Evolutionary conservation across 805 yeast genomes (phyloP), one percentile per base, ranked within the genome.

Genomic region (Blastobotrys parvus): DNA sequence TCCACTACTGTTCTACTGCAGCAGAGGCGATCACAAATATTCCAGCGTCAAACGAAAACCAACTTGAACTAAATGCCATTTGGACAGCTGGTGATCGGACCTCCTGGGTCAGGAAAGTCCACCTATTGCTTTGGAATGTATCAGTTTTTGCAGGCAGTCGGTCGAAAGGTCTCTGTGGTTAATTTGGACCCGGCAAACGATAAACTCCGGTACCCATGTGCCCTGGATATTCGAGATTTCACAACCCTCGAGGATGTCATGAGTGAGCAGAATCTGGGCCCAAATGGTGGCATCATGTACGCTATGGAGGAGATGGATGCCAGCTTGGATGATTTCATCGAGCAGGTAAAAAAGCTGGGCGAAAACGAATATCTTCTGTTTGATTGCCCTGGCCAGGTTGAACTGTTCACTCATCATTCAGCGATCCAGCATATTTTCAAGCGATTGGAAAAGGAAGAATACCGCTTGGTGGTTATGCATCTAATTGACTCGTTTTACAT

Each of bases 101-200:
- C 98, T 0, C 99, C 99, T 0, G 99, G 98, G 1, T 75, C 95
- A 0, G 99, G 99, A 1, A 92, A 92, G 58, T 85, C 96, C 0
- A 94, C 98, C 0, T 92, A 86, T 60, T 89, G 97, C 61, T 70
- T 79, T 60, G 99, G 98, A 35, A 68, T 90, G 78, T 75, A 75
- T 50, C 97, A 92, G 67, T 92, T 92, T 62, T 72, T 90, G 54
- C 82, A 84, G 46, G 95, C 97, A 1, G 88, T 94, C 41, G 99
- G 99, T 4, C 69, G 99, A 47, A 82, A 85, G 54, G 78, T 84
- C 38, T 71, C 85, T n/a, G 73, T 92, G 1, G 68, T 92, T 17
- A 92, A 92, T 58, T 71, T 92, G 49, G 99, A 92, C 59, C 97
- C 97, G 1, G 95, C 95, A 0, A 87, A 87, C 55, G 94, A 84